Base-by-base conservation (phyloP, 305 asterid genomes). In the Fraxinus angustifolia region DNA sequence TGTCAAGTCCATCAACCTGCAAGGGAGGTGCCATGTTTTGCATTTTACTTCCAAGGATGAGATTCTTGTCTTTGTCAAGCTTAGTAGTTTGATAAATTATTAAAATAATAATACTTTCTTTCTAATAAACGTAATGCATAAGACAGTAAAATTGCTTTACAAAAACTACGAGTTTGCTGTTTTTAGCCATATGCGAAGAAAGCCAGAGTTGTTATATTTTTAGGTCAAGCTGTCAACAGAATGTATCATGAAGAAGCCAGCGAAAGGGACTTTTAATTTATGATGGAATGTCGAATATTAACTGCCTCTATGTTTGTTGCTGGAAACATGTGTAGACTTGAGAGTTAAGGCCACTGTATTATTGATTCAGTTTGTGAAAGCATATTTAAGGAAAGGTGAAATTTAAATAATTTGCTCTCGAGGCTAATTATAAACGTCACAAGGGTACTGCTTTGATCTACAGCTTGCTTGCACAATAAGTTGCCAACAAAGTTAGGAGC, bases 21-120 rank as follows among this genome's bases (percentile, higher is more conserved):
- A 85, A 77, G 79, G 21, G 80, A 67, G 78, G 40, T 31, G 53
- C 78, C 45, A 60, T 74, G 38, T 65, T 75, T 83, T 79, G 72
- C 73, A 50, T 77, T 33, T 68, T 68, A 28, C 74, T 73, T 30
- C 62, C n/a, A 30, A 23, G 56, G 75, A n/a, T 65, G 78, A 42
- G 58, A 40, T 33, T 40, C 34, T 82, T 85, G 73, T 75, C 45
- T 34, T 35, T n/a, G 76, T 42, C 68, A 72, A 45, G 14, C 60
- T 31, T 71, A 35, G 71, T 73, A 45, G 5, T 14, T 68, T 62
- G 58, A 76, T 74, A 42, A 70, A 36, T 74, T 7, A 62, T 81
- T 36, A 34, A 23, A 62, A 21, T 78, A 45, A 23, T 78, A 60
- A 33, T 81, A 72, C 77, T 74, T 71, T 40, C 30, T 21, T 80